phyloP scores from a whole-genome alignment of 1,284 basidiomycete species.

The Cutaneotrichosporon curvatum region DNA sequence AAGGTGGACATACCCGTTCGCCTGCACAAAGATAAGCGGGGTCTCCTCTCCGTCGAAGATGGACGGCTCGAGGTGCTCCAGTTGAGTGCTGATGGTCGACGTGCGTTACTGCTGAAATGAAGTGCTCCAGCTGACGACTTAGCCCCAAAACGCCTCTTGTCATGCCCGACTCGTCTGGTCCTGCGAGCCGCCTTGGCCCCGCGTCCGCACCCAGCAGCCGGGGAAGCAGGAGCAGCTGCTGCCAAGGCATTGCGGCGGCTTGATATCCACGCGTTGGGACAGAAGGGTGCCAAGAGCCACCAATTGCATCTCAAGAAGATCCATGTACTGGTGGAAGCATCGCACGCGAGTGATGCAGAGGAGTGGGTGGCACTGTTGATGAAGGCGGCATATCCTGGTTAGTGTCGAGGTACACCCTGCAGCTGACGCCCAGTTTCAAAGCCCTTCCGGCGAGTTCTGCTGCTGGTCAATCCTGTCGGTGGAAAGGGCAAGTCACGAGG shows the following conservation, averaged over 20 bases:
- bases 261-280: slow-evolving; percentile 30
- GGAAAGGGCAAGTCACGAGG: slow-evolving; percentile 69
- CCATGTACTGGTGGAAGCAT: slow-evolving; percentile 38
- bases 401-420: not conserved
- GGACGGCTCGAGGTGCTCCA: slow-evolving; percentile 37
- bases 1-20: slow-evolving; percentile 36
- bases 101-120: slow-evolving; percentile 22
- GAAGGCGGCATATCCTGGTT: slow-evolving; percentile 59
- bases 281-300: slow-evolving; percentile 17
- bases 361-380: slow-evolving; percentile 58
- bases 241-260: slow-evolving; percentile 17
- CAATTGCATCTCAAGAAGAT: slow-evolving; percentile 31
- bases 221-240: not conserved
- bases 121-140: not conserved
- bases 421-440: slow-evolving; percentile 36
- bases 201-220: not conserved
- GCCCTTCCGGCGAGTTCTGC: slow-evolving; percentile 53
- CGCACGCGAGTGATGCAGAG: slow-evolving; percentile 41
- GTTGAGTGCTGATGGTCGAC: slow-evolving; percentile 37
- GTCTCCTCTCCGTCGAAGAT: slow-evolving; percentile 38
- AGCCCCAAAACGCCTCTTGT: slow-evolving; percentile 40
- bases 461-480: slow-evolving; percentile 83
- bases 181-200: slow-evolving; percentile 25
- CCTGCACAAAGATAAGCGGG: slow-evolving; percentile 38
- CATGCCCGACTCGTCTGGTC: slow-evolving; percentile 28